Evolutionary conservation across 1,284 basidiomycete species (phyloP).

Genomic region (Melampsora abietis-canadensis): DNA sequence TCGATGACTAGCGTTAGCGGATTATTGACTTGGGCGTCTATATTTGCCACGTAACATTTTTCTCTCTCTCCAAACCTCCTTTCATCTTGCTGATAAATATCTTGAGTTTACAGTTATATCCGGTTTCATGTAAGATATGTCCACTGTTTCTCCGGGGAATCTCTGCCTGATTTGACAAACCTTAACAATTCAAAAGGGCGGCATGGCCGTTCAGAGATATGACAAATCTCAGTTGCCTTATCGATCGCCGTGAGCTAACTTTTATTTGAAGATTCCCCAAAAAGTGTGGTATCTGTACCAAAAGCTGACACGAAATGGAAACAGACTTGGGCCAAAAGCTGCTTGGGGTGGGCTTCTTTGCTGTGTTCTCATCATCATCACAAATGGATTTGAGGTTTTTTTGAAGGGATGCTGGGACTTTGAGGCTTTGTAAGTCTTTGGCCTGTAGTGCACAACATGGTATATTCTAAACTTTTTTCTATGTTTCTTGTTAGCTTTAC

Average conservation of each 20-base stretch:
- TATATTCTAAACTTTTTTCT: neutral
- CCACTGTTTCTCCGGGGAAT: neutral
- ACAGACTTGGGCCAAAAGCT: constrained; percentile 1
- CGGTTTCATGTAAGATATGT: constrained; percentile 1
- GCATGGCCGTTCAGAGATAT: constrained; percentile 70
- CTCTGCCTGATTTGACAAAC: neutral
- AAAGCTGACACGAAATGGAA: neutral
- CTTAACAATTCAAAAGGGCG: constrained; percentile 57
- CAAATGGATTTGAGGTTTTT: constrained; percentile 12
- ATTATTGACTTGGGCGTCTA: constrained; percentile 77
- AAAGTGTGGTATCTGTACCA: neutral
- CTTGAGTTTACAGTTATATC: neutral
- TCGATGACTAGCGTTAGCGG: constrained; percentile 56
- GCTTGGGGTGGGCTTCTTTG: constrained; percentile 1
- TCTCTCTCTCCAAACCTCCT: constrained; percentile 59
- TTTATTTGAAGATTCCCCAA: neutral
- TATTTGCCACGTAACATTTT: constrained; percentile 64
- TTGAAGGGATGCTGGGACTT: neutral
- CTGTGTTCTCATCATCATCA: neutral
- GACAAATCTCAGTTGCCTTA: constrained; percentile 67
- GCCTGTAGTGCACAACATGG: neutral
- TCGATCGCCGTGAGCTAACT: constrained; percentile 52
- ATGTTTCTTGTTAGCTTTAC: neutral
- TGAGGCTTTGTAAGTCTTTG: neutral
- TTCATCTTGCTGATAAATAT: constrained; percentile 51